phyloP scores from a whole-genome alignment of 2,329 filamentous ascomycete genomes.

The Penicillium nordicum region DNA sequence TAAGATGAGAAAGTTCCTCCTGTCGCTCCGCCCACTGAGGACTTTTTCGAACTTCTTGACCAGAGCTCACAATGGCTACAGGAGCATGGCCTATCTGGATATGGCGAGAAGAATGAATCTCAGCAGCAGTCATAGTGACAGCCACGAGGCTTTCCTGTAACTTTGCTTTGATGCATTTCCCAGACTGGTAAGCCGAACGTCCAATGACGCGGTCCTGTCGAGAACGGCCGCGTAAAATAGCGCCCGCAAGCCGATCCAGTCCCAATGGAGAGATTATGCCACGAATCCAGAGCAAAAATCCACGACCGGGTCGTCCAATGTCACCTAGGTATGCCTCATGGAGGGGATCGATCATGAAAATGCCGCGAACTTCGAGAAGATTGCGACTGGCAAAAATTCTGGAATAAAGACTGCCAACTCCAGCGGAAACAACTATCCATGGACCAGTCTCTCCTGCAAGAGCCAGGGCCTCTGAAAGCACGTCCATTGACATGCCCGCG shows the following conservation, averaged over 20 bases:
- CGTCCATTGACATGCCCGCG: conserved; percentile 87
- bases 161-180: conserved; percentile 83
- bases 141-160: conserved; percentile 91
- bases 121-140: conserved; percentile 75
- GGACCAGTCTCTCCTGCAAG: conserved; percentile 78
- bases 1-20: conserved; percentile 75
- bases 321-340: conserved; percentile 78
- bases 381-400: conserved; percentile 88
- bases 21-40: conserved; percentile 79
- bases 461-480: conserved; percentile 79
- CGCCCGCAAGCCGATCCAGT: conserved; percentile 72
- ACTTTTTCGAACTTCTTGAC: conserved; percentile 63
- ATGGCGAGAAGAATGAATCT: conserved; percentile 71
- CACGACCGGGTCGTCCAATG: conserved; percentile 64
- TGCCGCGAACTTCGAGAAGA: conserved; percentile 66
- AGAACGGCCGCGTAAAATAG: conserved; percentile 75
- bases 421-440: conserved; percentile 83
- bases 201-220: conserved; percentile 84
- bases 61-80: conserved; percentile 78
- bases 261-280: conserved; percentile 86
- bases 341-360: conserved; percentile 81
- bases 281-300: conserved; percentile 81
- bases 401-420: conserved; percentile 82
- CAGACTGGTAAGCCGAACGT: conserved; percentile 69
- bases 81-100: conserved; percentile 76